Evolutionary conservation across 805 yeast genomes (phyloP).

Genomic region (Wickerhamomyces silvicola): DNA sequence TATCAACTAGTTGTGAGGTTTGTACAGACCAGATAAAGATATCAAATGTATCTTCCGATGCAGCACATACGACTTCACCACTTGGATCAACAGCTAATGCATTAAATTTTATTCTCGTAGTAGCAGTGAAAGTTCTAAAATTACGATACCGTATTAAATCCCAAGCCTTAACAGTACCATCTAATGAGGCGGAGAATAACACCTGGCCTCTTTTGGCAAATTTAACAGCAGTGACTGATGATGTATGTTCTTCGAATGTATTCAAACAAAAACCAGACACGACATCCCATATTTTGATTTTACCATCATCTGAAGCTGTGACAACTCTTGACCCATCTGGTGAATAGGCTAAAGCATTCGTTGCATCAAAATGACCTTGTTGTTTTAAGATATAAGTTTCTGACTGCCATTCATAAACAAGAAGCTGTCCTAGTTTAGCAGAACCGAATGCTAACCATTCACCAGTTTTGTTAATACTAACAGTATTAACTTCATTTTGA

Average conservation of each 20-base stretch:
- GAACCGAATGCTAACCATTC: constrained; percentile 98
- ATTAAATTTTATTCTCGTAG: constrained; percentile 80
- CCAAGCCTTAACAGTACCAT: constrained; percentile 98
- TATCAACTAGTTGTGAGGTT: constrained; percentile 84
- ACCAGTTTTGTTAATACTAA: constrained; percentile 73
- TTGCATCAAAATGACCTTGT: constrained; percentile 93
- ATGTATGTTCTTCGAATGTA: constrained; percentile 85
- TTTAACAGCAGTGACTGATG: constrained; percentile 81
- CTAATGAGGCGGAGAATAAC: constrained; percentile 82
- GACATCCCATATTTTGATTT: constrained; percentile 94
- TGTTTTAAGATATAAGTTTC: constrained; percentile 93
- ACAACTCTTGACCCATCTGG: constrained; percentile 92
- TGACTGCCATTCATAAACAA: constrained; percentile 98
- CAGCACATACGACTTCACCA: constrained; percentile 95
- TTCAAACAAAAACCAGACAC: constrained; percentile 86
- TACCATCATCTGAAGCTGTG: constrained; percentile 95
- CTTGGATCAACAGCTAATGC: constrained; percentile 93
- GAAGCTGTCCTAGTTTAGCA: constrained; percentile 78
- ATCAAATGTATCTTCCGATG: constrained; percentile 82
- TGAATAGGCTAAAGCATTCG: constrained; percentile 78
- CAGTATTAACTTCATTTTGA: constrained; percentile 79
- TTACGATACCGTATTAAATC: constrained; percentile 89
- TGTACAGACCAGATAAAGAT: constrained; percentile 97
- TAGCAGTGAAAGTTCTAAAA: constrained; percentile 90
- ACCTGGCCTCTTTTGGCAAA: constrained; percentile 91